phyloP scores from a whole-genome alignment of 2,329 filamentous ascomycete genomes.

The Thelonectria rubi region DNA sequence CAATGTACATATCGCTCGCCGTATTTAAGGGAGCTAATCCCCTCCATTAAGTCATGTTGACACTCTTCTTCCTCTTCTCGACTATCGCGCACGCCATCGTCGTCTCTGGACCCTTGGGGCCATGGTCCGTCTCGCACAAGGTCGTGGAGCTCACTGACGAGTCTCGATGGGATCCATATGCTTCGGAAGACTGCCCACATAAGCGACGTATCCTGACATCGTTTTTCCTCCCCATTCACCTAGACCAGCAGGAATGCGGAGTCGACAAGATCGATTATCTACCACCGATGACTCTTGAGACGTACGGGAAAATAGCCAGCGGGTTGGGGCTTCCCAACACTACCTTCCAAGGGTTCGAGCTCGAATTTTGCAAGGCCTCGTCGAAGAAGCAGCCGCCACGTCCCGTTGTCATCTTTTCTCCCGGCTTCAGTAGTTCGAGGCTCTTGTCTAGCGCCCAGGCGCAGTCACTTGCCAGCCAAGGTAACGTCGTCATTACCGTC shows the following conservation, averaged over 20 bases:
- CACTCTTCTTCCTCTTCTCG: constrained; percentile 9
- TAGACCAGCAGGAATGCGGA: constrained; percentile 9
- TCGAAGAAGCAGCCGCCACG: constrained; percentile 21
- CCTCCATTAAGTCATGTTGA: background rate
- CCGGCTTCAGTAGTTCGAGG: constrained; percentile 51
- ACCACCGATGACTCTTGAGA: constrained; percentile 24
- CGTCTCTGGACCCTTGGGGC: constrained; percentile 18
- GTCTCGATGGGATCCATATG: constrained; percentile 32
- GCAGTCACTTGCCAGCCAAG: constrained; percentile 54
- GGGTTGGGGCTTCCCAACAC: constrained; percentile 21
- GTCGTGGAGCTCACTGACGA: constrained; percentile 33
- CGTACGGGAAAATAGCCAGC: constrained; percentile 3
- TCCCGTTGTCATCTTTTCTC: constrained; percentile 52
- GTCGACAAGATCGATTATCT: constrained; percentile 25
- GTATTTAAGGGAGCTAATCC: background rate
- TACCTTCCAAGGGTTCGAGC: constrained; percentile 22
- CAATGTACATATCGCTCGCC: background rate
- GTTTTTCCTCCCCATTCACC: constrained; percentile 22
- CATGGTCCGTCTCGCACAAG: constrained; percentile 23
- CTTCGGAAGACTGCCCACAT: constrained; percentile 23
- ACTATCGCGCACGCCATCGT: constrained; percentile 21
- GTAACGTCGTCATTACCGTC: constrained; percentile 55
- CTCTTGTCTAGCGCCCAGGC: constrained; percentile 52
- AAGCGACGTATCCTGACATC: constrained; percentile 30
- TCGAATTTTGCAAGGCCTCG: constrained; percentile 31